Conservation (phyloP, 2,329 filamentous ascomycete species). For the Ophiognomonia clavigignenti-juglandacearum region DNA sequence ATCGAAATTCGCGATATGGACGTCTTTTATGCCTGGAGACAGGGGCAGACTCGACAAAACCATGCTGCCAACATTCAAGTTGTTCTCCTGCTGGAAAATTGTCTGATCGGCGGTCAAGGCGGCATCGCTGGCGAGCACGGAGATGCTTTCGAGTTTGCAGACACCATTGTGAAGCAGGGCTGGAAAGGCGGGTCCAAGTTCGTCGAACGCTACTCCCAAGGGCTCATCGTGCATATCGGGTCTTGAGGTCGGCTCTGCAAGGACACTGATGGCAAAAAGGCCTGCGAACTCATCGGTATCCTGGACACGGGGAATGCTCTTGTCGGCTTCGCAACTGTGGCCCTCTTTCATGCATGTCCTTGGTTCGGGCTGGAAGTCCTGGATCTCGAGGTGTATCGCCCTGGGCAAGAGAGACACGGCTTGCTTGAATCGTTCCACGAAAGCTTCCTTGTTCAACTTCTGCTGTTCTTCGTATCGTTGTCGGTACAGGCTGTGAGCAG, state of each 20-base stretch:
- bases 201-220: not conserved
- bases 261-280: constrained; percentile 5
- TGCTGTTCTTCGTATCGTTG: constrained; percentile 5
- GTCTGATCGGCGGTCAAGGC: no score
- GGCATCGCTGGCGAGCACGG: no score
- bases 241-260: constrained; percentile 12
- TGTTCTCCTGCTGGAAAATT: no score
- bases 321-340: not conserved
- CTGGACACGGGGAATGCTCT: not conserved
- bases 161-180: not conserved
- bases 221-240: not conserved
- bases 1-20: no score
- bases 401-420: constrained; percentile 11
- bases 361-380: not conserved
- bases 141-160: constrained; percentile 6
- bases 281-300: not conserved
- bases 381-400: constrained; percentile 5
- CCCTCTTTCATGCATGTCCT: no score
- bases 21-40: no score
- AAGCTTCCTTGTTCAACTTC: not conserved
- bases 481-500: constrained; percentile 8
- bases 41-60: no score
- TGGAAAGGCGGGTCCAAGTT: constrained; percentile 6
- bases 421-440: constrained; percentile 3
- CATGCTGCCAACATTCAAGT: no score